Evolutionary conservation across 2,329 filamentous ascomycete genomes (phyloP), one percentile per base, ranked within the genome.

Genomic region (Diaporthe sp.): DNA sequence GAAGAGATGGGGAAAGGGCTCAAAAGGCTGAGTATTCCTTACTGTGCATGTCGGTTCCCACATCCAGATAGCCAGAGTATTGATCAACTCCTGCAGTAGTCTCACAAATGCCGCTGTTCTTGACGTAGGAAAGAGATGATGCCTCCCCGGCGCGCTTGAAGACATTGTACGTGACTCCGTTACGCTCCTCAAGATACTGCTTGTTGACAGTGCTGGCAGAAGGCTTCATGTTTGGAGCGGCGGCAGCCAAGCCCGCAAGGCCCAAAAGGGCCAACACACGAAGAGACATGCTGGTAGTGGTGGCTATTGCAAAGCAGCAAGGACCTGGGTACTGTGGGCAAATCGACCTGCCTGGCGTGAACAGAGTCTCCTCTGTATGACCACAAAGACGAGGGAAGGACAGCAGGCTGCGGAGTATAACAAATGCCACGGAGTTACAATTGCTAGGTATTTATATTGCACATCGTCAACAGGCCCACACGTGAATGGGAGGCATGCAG

Each of bases 91-190:
- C 86, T 0, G 83, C 82, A 0, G 87, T 89, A 0, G 86, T 88
- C 80, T 89, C 88, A 78, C 88, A 89, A 73, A 88, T 84, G 59
- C 87, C 83, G 0, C 87, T 89, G 77, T 89, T 88, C 34, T 84
- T 86, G 37, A 89, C 87, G 74, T 86, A 88, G 31, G 87, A 84
- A 59, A 89, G 77, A 37, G 80, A 85, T 1, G 85, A 83, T 55
- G 82, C 83, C 1, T 87, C 88, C 1, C 83, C 84, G n/a, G 83
- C 83, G 79, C 89, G 87, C 76, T 88, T 84, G 75, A 88, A 88
- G 49, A 88, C 83, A 22, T 83, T 87, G 77, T 86, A 86, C 5
- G 82, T 84, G 39, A 70, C 78, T 22, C 78, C 80, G 9, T 42
- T 58, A 2, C 74, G 53, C 22, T 49, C 71, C 17, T 76, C 74